These are phyloP conservation scores for Phytophthora meadii DNA, from an alignment of 352 stramenopile genomes.

Conservation along the genomic window DNA sequence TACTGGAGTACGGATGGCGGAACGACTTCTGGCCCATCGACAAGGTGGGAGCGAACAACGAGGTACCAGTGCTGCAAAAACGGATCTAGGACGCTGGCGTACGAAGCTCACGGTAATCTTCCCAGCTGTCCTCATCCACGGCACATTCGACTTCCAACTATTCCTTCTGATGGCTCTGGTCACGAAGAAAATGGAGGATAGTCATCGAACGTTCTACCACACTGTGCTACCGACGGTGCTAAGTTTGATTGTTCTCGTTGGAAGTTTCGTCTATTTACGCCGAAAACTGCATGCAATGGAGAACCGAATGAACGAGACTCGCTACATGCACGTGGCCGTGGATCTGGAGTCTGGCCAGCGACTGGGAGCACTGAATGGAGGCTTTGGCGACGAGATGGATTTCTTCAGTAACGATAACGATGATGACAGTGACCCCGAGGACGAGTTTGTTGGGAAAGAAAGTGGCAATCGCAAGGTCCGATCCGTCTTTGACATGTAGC, in stretches of 20 bases:
- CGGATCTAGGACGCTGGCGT: conserved; percentile 40
- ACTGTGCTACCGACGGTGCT: conserved; percentile 45
- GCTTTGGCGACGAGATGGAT: conserved; percentile 37
- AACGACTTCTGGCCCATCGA: conserved; percentile 37
- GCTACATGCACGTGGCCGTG: conserved; percentile 58
- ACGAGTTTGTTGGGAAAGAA: conserved; percentile 19
- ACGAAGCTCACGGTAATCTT: conserved; percentile 48
- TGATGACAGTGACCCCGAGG: conserved; percentile 28
- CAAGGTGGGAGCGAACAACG: conserved; percentile 11
- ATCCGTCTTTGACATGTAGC: conserved; percentile 46
- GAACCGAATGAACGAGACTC: conserved; percentile 51
- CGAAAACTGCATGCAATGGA: conserved; percentile 47
- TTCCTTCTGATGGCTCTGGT: conserved; percentile 58
- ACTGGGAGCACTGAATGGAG: conserved; percentile 33
- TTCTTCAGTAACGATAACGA: conserved; percentile 46
- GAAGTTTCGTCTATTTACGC: conserved; percentile 43
- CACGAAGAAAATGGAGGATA: conserved; percentile 37
- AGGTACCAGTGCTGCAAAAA: conserved; percentile 21
- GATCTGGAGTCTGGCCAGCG: conserved; percentile 49
- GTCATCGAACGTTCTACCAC: conserved; percentile 44
- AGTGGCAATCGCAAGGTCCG: conserved; percentile 40
- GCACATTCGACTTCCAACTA: conserved; percentile 65
- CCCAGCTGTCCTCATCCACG: conserved; percentile 63
- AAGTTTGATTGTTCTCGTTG: conserved; percentile 33
- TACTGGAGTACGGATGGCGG: conserved; percentile 68